A percentile compares a stretch with the other conserved stretches of the same genome.
Conservation (phyloP, 106 monocot genomes). For the Dioscorea alata region DNA sequence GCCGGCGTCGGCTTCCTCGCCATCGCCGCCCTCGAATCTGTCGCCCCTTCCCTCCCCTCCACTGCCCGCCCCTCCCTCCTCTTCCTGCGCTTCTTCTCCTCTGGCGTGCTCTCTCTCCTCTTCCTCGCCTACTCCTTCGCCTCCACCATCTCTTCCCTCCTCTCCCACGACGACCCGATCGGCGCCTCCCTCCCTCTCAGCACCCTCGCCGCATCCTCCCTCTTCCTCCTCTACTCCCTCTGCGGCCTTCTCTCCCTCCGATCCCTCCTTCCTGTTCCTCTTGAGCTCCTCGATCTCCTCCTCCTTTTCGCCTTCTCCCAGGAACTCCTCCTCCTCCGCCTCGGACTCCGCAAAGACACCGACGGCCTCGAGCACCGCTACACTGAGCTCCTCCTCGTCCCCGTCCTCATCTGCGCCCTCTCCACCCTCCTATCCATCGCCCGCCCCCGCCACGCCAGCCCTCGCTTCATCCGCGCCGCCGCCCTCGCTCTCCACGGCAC, state of each 20-base stretch:
- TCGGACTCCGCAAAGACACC: conserved; percentile 29
- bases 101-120: conserved; percentile 27
- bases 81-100: conserved; percentile 7
- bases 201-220: conserved; percentile 20
- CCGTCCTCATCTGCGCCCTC: conserved; percentile 41
- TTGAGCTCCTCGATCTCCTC: conserved; percentile 54
- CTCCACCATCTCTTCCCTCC: conserved; percentile 18
- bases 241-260: conserved; percentile 5
- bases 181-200: conserved; percentile 12
- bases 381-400: conserved; percentile 63
- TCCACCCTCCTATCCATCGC: conserved; percentile 32
- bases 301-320: conserved; percentile 46
- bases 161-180: conserved; percentile 10
- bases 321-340: conserved; percentile 48
- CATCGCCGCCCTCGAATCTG: conserved; percentile 20
- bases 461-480: conserved; percentile 52
- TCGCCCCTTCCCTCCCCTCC: conserved; percentile 9
- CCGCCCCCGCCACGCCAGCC: conserved; percentile 31
- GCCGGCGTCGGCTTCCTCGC: conserved; percentile 20
- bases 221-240: conserved; percentile 19
- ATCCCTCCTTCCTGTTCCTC: conserved; percentile 35
- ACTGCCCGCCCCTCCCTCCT: neutral
- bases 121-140: conserved; percentile 20
- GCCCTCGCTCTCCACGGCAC: conserved; percentile 77
- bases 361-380: conserved; percentile 68